Evolutionary conservation across 805 yeast species (phyloP), one percentile per base, ranked within the genome.

Genomic region (Pichia deserticola): DNA sequence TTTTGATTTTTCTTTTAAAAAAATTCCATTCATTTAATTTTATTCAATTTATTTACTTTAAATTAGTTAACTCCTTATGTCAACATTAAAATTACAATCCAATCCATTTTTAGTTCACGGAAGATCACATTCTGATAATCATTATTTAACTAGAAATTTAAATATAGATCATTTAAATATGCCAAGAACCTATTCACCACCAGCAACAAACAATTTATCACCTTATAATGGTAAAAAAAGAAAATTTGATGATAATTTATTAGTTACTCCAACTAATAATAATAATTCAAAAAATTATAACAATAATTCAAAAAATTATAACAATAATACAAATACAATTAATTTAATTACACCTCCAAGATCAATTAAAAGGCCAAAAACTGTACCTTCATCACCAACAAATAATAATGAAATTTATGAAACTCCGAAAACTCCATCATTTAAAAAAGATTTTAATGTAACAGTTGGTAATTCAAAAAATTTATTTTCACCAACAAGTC

Each of bases 361-460:
- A 27, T 44, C 47, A 15, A 11, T 13, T 11, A 64, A 64, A 41
- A 62, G 54, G 34, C 57, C 64, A 29, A 63, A 50, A 49, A 59
- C 66, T 3, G 68, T 60, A 7, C 69, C 69, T 10, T 60, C 67
- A 8, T 60, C 68, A 11, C 67, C 68, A 15, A 44, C 54, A 4
- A 15, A 50, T 11, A 44, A 44, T 15, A 11, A 25, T 15, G 40
- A 35, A 13, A 29, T 45, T 36, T 47, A 48, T 44, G 46, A 45
- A 47, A 27, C 54, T 4, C 65, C 67, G 11, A 51, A 51, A 36
- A 60, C 66, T 5, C 65, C 63, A 12, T 52, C 49, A 11, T 36
- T 42, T 13, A 36, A 42, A 41, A 30, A 40, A 34, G 44, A 37
- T 13, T 45, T 37, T n/a, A 48, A 29, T 13, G 25, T 43, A 7